Percentiles rank a stretch among this genome's conserved stretches.
Evolutionary conservation across 352 stramenopile species (phyloP).

Genomic region (Phytophthora nicotianae): DNA sequence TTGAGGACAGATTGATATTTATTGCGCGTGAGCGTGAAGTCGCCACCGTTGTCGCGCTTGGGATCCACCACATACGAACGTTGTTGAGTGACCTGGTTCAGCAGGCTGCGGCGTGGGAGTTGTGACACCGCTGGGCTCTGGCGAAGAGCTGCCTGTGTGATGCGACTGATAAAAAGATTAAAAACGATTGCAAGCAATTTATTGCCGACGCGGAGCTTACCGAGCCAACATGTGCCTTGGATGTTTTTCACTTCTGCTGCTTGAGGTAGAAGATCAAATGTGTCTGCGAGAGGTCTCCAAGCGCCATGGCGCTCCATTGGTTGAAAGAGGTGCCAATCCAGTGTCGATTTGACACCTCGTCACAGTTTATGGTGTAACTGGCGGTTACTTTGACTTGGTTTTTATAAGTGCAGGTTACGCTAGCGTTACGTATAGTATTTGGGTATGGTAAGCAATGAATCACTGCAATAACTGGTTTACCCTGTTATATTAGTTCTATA

Average conservation of each 20-base stretch:
- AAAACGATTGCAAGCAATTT: background rate
- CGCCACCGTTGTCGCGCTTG: slow-evolving; percentile 26
- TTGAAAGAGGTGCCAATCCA: background rate
- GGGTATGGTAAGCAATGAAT: too few relatives aligned
- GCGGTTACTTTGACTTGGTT: too few relatives aligned
- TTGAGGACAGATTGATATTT: slow-evolving; percentile 76
- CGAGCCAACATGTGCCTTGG: background rate
- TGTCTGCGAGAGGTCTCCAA: background rate
- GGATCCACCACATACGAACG: slow-evolving; percentile 51
- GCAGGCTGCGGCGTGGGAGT: slow-evolving; percentile 10
- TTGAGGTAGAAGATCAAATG: background rate
- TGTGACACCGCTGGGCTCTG: slow-evolving; percentile 6
- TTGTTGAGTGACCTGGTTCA: slow-evolving; percentile 9
- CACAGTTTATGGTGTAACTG: background rate
- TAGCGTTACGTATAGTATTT: too few relatives aligned
- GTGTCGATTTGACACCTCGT: background rate
- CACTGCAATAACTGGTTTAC: too few relatives aligned
- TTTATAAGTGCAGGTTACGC: too few relatives aligned
- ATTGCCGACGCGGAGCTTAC: background rate
- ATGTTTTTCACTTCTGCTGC: background rate
- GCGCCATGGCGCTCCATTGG: background rate
- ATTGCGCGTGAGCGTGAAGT: slow-evolving; percentile 57
- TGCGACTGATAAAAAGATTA: slow-evolving; percentile 5
- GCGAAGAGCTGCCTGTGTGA: slow-evolving; percentile 15
- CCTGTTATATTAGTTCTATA: too few relatives aligned